Evolutionary conservation across 331 rosid genomes (phyloP).

Genomic region (Quercus tomentella): DNA sequence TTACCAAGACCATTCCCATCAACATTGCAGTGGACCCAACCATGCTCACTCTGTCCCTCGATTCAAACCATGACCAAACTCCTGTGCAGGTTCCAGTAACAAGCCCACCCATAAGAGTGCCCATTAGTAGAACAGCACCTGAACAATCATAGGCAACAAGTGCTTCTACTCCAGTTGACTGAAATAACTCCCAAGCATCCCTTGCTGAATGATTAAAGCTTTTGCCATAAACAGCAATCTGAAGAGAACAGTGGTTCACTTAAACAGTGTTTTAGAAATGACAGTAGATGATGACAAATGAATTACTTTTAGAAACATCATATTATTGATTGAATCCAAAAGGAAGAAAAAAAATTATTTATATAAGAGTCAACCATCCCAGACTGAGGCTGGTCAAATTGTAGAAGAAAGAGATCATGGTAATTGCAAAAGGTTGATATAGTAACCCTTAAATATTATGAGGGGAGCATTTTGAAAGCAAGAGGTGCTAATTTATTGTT

Average conservation of each 20-base stretch:
- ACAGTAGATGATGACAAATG: neutral
- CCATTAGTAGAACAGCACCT: conserved; percentile 91
- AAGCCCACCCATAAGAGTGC: conserved; percentile 80
- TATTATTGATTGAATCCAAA: neutral
- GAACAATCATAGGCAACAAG: conserved; percentile 93
- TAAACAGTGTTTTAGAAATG: neutral
- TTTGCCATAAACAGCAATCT: conserved; percentile 95
- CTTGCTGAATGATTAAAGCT: conserved; percentile 90
- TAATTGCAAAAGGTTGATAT: neutral
- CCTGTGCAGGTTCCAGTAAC: conserved; percentile 93
- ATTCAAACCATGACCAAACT: conserved; percentile 84
- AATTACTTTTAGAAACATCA: neutral
- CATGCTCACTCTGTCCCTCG: conserved; percentile 78
- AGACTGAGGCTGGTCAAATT: neutral
- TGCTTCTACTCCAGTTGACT: conserved; percentile 96
- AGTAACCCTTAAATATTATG: neutral
- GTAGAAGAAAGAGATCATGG: neutral
- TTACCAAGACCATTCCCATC: conserved; percentile 98
- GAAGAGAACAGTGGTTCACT: conserved; percentile 17
- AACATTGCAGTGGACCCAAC: conserved; percentile 86
- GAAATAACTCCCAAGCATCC: conserved; percentile 99
- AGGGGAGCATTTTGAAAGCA: neutral
- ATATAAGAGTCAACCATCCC: neutral
- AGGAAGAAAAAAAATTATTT: neutral
- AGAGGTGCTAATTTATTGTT: neutral